phyloP scores from a whole-genome alignment of 1,284 basidiomycete genomes.

The Sporisorium graminicola region DNA sequence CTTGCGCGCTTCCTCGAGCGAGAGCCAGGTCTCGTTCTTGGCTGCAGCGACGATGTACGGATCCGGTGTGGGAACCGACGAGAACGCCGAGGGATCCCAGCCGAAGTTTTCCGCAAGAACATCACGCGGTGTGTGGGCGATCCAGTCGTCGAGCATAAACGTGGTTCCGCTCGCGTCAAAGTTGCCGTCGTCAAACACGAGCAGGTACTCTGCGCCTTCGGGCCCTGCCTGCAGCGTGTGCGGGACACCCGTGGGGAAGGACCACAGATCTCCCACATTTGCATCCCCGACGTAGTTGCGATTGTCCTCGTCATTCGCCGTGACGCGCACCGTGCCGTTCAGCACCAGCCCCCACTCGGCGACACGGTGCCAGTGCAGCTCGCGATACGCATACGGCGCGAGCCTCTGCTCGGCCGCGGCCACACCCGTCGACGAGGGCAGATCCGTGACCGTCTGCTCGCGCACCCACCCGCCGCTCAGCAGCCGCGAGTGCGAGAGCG shows the following conservation, averaged over 20 bases:
- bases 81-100: conserved; percentile 74
- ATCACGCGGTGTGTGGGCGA: conserved; percentile 75
- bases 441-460: conserved; percentile 13
- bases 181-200: conserved; percentile 72
- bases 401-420: conserved; percentile 14
- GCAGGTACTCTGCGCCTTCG: conserved; percentile 77
- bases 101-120: conserved; percentile 81
- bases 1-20: conserved; percentile 9
- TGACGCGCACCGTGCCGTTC: conserved; percentile 70
- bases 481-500: conserved; percentile 5
- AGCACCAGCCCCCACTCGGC: conserved; percentile 61
- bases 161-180: conserved; percentile 11
- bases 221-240: conserved; percentile 78
- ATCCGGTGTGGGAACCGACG: conserved; percentile 51
- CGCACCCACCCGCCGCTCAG: conserved; percentile 19
- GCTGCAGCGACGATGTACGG: conserved; percentile 72
- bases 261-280: conserved; percentile 45
- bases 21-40: conserved; percentile 21
- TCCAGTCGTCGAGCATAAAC: conserved; percentile 61
- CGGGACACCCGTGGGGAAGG: conserved; percentile 69
- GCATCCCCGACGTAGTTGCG: conserved; percentile 74
- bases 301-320: conserved; percentile 76
- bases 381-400: conserved; percentile 18
- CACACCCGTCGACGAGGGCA: conserved; percentile 3
- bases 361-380: conserved; percentile 29